Percentiles rank a stretch among this genome's conserved stretches.
phyloP scores from a whole-genome alignment of 768 basidiomycete genomes.

The Leucogyrophana mollusca region DNA sequence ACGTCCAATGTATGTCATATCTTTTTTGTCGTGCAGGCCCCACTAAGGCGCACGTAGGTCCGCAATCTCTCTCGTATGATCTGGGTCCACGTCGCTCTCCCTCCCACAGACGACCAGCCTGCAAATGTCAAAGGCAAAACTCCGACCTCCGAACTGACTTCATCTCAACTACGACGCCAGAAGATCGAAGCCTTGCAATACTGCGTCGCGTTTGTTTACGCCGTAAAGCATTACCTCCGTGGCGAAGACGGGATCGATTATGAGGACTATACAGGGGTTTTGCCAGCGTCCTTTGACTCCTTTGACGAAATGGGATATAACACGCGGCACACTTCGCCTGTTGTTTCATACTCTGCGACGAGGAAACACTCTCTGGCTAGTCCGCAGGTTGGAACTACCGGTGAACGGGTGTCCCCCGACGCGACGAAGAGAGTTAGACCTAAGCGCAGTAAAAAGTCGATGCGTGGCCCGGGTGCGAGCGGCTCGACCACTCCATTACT shows the following conservation, averaged over 20 bases:
- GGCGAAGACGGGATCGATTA: conserved; percentile 76
- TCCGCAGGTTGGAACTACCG: conserved; percentile 25
- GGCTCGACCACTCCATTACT: conserved; percentile 64
- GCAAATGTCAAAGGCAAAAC: conserved; percentile 51
- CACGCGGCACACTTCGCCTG: conserved; percentile 28
- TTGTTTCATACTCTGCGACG: conserved; percentile 43
- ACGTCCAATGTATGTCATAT: conserved; percentile 51
- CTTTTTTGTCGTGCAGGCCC: neutral
- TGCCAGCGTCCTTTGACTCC: conserved; percentile 60
- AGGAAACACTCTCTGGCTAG: conserved; percentile 22
- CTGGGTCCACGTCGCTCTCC: conserved; percentile 77
- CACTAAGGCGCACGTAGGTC: conserved; percentile 31
- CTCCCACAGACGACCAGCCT: conserved; percentile 48
- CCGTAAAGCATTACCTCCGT: conserved; percentile 79
- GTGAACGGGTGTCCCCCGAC: conserved; percentile 31
- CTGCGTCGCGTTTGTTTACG: conserved; percentile 66
- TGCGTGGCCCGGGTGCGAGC: conserved; percentile 20
- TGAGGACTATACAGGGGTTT: conserved; percentile 62
- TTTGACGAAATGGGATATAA: conserved; percentile 44
- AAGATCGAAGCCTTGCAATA: conserved; percentile 75
- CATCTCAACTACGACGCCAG: conserved; percentile 52
- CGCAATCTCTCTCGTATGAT: conserved; percentile 77
- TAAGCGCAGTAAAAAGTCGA: conserved; percentile 66
- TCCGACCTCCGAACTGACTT: conserved; percentile 42
- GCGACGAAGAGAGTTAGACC: conserved; percentile 68